Evolutionary conservation across 306 rosid genomes (phyloP).

Genomic region (Ormosia emarginata): DNA sequence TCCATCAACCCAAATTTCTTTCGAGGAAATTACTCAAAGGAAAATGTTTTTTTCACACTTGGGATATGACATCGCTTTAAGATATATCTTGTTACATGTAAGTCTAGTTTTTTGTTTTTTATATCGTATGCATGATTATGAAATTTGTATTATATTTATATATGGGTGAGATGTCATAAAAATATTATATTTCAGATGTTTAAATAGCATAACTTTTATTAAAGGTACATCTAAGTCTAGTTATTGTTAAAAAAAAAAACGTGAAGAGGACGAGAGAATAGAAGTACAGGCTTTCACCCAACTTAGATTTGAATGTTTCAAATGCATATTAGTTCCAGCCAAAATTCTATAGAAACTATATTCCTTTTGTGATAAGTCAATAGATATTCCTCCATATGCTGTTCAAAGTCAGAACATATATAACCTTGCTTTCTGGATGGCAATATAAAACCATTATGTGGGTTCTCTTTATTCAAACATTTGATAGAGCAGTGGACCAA

Average conservation of each 20-base stretch:
- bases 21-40: slow-evolving; percentile 27
- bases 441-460: slow-evolving; percentile 9
- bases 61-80: no score
- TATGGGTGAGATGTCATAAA: no score
- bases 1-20: slow-evolving; percentile 13
- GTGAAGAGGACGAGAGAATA: background rate
- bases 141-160: no score
- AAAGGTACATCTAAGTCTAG: background rate
- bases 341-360: background rate
- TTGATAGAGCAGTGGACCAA: slow-evolving; percentile 1
- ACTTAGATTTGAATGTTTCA: slow-evolving; percentile 14
- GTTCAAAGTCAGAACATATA: slow-evolving; percentile 26
- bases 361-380: slow-evolving; percentile 17
- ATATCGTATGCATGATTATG: no score
- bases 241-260: background rate
- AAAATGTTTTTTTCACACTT: no score
- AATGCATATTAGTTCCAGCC: background rate
- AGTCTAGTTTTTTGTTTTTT: no score
- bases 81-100: no score
- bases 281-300: background rate
- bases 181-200: no score
- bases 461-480: slow-evolving; percentile 1
- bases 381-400: background rate
- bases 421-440: background rate
- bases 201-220: no score